phyloP scores from a whole-genome alignment of 2,329 filamentous ascomycete species.

The Fusarium newnesense region DNA sequence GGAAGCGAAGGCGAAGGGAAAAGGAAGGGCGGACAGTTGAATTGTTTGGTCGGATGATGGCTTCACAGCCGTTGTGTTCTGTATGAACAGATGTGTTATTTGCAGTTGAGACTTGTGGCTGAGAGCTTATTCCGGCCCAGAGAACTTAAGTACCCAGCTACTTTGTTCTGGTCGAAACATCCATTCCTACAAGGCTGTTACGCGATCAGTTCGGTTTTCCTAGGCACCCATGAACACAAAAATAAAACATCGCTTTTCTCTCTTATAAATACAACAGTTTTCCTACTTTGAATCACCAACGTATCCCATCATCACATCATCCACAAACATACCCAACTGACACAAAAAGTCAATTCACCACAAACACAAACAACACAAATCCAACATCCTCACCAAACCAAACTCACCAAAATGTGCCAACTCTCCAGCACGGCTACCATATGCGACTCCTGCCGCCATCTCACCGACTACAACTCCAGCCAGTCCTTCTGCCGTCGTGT shows the following conservation, averaged over 20 bases:
- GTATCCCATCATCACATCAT: not conserved
- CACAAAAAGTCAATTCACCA: not conserved
- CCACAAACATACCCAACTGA: not conserved
- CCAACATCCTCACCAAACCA: not conserved
- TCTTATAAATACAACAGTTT: not conserved
- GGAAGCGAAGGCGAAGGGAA: accelerated
- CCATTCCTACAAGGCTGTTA: too few relatives aligned
- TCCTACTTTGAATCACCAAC: accelerated
- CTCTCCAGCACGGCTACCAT: conserved; percentile 1
- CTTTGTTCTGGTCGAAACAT: not conserved
- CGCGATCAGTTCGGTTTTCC: not conserved
- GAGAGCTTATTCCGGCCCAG: too few relatives aligned
- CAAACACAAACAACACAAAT: not conserved
- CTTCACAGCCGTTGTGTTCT: not conserved
- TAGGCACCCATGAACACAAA: not conserved
- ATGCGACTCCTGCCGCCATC: conserved; percentile 2
- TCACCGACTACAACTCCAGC: not conserved
- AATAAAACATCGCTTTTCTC: too few relatives aligned
- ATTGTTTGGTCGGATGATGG: not conserved
- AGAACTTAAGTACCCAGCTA: not conserved
- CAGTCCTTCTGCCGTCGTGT: not conserved
- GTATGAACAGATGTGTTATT: not conserved
- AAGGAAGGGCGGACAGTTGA: not conserved
- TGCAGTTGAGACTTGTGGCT: too few relatives aligned
- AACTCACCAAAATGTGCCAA: conserved; percentile 16